Evolutionary conservation across 768 basidiomycete genomes (phyloP).

Genomic region (Boletus subcaerulescens): DNA sequence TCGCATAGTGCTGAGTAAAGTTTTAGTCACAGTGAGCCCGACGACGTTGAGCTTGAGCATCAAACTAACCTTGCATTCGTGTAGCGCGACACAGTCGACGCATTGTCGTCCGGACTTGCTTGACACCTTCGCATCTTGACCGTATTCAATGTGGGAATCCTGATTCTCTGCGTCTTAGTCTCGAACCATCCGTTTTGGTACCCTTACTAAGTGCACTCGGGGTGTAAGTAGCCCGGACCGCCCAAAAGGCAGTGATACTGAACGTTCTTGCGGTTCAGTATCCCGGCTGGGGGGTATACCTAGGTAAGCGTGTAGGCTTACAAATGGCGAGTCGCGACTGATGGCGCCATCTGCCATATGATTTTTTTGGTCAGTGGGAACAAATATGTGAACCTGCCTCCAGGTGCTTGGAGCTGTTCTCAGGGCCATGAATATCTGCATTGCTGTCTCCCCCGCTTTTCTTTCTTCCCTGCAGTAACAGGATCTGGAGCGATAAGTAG

Average conservation of each 20-base stretch:
- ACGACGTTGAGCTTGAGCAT: not conserved
- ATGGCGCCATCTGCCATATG: no score
- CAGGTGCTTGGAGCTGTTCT: not conserved
- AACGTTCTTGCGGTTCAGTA: no score
- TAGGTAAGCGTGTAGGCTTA: no score
- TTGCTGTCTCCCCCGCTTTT: no score
- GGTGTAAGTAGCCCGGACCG: no score
- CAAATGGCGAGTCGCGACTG: not conserved
- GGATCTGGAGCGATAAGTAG: not conserved
- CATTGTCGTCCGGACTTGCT: constrained; percentile 3
- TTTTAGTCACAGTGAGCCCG: not conserved
- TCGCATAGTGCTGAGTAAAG: not conserved
- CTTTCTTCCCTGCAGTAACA: not conserved
- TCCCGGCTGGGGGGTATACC: no score
- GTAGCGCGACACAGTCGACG: constrained; percentile 11
- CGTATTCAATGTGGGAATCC: not conserved
- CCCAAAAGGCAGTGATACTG: no score
- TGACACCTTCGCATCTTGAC: not conserved
- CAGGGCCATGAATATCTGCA: not conserved
- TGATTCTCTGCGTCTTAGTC: no score
- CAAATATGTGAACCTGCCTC: no score
- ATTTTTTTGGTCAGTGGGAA: no score
- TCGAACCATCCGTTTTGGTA: no score
- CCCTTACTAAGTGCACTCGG: no score
- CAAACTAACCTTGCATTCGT: constrained; percentile 10